Conservation (phyloP, 768 basidiomycete species). For the Amanita phalloides region DNA sequence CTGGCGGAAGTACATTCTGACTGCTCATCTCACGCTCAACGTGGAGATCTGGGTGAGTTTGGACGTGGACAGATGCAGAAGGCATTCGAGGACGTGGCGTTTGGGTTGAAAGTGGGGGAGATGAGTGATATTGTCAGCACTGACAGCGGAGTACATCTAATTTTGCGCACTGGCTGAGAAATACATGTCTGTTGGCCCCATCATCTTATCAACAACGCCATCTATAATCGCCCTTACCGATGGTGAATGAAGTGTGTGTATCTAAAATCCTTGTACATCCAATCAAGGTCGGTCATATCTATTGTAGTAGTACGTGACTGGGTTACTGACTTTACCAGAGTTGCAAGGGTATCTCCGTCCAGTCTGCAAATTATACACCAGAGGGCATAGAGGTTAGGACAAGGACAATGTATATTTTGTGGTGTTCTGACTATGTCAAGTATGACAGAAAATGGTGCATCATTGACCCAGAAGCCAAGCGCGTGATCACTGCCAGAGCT, state of each 20-base stretch:
- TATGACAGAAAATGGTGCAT: conserved; percentile 67
- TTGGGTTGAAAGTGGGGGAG: conserved; percentile 55
- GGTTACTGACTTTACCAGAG: conserved; percentile 33
- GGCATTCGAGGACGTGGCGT: conserved; percentile 89
- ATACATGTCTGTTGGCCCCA: background rate
- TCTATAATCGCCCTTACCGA: background rate
- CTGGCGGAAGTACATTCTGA: conserved; percentile 77
- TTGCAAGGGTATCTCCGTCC: conserved; percentile 57
- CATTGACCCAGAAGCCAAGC: conserved; percentile 40
- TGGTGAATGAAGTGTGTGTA: conserved; percentile 16
- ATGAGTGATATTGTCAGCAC: conserved; percentile 79
- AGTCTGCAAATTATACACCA: conserved; percentile 41
- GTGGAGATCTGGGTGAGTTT: conserved; percentile 87
- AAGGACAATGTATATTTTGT: background rate
- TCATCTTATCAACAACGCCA: background rate
- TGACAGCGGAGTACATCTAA: conserved; percentile 92
- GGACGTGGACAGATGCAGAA: conserved; percentile 90
- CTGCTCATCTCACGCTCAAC: conserved; percentile 74
- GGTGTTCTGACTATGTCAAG: conserved; percentile 22
- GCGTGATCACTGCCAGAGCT: conserved; percentile 60
- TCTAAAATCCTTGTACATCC: conserved; percentile 56
- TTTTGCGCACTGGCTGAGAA: conserved; percentile 59
- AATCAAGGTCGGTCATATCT: conserved; percentile 39
- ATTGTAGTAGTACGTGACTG: background rate
- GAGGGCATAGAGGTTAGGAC: conserved; percentile 51